Base-by-base conservation (phyloP, 2,329 filamentous ascomycete genomes). In the Nigrospora osmanthi region DNA sequence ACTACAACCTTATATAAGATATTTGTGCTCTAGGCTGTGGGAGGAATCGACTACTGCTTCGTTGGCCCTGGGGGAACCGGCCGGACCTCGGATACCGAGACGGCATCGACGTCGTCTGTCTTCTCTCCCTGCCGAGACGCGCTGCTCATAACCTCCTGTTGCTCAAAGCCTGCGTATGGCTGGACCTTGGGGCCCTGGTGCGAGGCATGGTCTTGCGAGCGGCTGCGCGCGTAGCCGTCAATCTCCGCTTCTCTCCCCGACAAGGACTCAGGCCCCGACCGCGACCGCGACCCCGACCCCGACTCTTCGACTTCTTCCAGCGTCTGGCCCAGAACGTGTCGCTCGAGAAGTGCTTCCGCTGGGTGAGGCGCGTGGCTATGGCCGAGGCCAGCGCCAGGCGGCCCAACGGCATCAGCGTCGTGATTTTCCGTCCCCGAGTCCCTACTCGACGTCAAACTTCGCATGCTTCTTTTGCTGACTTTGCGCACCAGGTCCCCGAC, bases 241-340 rank as follows among this genome's bases (percentile, higher is more conserved):
- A 14, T 39, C 9, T 35, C 30, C 9, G 30, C 19, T n/a, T 30
- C 37, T 13, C 35, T 30, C 5, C 31, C 36, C 31, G 19, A 16
- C 2, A 17, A 30, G 4, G 36, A 17, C n/a, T 15, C 37, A 15
- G 40, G 31, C 19, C 19, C 31, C 16, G 11, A 39, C n/a, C 5
- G 7, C 37, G 37, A 28, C 19, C 16, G 5, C 30, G 10, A 14
- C 23, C 10, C 23, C 23, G 7, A 28, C 5, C 7, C 23, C 23
- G 10, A 16, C 13, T 55, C 53, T 39, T 59, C 61, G 28, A 47
- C 55, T 44, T 65, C 63, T 45, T 69, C 64, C 30, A 68, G 55
- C 2, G 59, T 59, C 53, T 65, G 67, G 15, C 63, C 63, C 54
- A 64, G 61, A 42, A 65, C 58, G 47, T 65, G 62, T 38, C 60